Evolutionary conservation across 2,329 filamentous ascomycete species (phyloP).

Genomic region (Cladosporium colombiae): DNA sequence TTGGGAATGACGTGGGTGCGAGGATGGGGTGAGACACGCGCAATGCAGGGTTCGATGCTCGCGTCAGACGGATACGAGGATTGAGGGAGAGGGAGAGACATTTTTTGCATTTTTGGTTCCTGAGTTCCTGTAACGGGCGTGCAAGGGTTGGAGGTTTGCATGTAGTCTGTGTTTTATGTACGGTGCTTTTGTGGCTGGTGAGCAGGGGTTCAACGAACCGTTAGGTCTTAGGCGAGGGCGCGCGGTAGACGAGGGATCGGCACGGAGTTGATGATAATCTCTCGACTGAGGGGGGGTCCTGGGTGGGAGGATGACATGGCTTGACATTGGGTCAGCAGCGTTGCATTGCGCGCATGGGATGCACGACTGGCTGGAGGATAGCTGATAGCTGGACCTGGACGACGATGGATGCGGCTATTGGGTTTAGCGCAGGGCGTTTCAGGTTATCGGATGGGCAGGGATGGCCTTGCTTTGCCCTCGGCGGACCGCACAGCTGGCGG

Average conservation of each 20-base stretch:
- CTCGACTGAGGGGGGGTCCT: background rate
- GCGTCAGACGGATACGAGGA: background rate
- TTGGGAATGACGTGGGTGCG: background rate
- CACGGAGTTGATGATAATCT: background rate
- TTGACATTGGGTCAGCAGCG: background rate
- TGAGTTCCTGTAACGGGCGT: background rate
- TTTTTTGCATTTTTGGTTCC: background rate
- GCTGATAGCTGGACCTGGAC: background rate
- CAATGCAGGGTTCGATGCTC: background rate
- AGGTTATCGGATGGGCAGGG: background rate
- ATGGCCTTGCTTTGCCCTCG: background rate
- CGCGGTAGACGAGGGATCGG: background rate
- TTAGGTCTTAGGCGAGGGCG: background rate
- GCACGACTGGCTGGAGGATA: background rate
- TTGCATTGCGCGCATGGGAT: background rate
- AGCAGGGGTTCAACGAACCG: constrained; percentile 1
- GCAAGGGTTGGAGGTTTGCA: background rate
- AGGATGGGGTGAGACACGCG: constrained; percentile 1
- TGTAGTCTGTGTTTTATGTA: background rate
- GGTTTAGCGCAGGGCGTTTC: constrained; percentile 3
- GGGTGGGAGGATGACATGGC: background rate
- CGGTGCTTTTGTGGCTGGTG: background rate
- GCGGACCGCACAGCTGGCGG: background rate
- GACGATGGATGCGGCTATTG: background rate
- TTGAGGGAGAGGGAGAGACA: background rate